phyloP scores from a whole-genome alignment of 1,284 basidiomycete species.

The Neolentinus lepideus region DNA sequence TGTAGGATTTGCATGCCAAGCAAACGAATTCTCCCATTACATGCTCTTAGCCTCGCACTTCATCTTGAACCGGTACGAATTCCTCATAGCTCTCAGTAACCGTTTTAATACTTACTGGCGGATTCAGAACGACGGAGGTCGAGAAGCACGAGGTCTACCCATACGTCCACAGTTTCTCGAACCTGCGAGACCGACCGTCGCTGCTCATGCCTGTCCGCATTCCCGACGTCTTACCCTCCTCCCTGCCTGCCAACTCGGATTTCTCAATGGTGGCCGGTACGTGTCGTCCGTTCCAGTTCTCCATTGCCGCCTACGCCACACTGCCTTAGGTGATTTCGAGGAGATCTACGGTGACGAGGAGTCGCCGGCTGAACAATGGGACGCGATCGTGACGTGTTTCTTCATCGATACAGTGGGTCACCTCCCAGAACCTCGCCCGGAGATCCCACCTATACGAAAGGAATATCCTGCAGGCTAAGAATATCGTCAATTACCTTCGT shows the following conservation, averaged over 20 bases:
- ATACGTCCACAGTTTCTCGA: slow-evolving; percentile 87
- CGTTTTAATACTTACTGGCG: slow-evolving; percentile 11
- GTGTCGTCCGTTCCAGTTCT: slow-evolving; percentile 8
- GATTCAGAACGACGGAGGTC: slow-evolving; percentile 54
- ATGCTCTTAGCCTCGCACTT: slow-evolving; percentile 85
- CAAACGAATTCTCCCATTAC: slow-evolving; percentile 92
- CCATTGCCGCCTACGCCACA: not conserved
- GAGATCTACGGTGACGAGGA: slow-evolving; percentile 77
- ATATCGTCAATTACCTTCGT: slow-evolving; percentile 85
- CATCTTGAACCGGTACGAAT: slow-evolving; percentile 67
- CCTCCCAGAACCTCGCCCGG: not conserved
- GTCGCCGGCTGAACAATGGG: slow-evolving; percentile 74
- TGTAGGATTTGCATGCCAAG: slow-evolving; percentile 79
- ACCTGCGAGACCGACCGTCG: slow-evolving; percentile 50
- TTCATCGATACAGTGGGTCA: slow-evolving; percentile 87
- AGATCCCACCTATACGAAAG: not conserved
- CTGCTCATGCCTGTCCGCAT: slow-evolving; percentile 66
- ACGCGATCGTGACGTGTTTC: slow-evolving; percentile 92
- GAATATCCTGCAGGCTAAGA: slow-evolving; percentile 60
- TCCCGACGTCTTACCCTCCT: slow-evolving; percentile 79
- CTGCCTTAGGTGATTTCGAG: slow-evolving; percentile 75
- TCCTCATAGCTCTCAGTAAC: slow-evolving; percentile 14
- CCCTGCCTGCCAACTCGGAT: slow-evolving; percentile 52
- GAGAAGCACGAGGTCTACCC: slow-evolving; percentile 76
- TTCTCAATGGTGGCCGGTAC: slow-evolving; percentile 83